These are phyloP conservation scores for Corylus americana DNA, from an alignment of 306 rosid species.

Conservation along the genomic window DNA sequence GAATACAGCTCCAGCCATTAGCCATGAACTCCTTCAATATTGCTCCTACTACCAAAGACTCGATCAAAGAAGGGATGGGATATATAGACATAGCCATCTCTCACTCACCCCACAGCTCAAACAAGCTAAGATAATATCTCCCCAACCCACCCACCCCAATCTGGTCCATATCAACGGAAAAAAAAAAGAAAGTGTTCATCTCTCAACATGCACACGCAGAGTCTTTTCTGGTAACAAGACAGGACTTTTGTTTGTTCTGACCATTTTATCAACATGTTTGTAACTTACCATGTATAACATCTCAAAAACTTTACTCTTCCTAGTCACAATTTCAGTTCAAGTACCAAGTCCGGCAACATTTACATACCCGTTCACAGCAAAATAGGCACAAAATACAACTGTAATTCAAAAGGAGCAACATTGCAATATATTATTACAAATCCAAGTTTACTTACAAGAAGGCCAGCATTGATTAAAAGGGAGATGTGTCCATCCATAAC, in stretches of 20 bases:
- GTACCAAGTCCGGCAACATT: background rate
- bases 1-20: too few relatives aligned
- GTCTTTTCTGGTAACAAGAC: background rate
- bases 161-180: too few relatives aligned
- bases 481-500: constrained; percentile 82
- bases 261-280: background rate
- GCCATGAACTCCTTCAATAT: too few relatives aligned
- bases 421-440: background rate
- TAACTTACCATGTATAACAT: background rate
- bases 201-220: background rate
- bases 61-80: too few relatives aligned
- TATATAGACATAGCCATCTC: too few relatives aligned
- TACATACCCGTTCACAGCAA: background rate
- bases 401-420: constrained; percentile 14
- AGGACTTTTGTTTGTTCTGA: background rate
- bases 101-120: too few relatives aligned
- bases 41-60: too few relatives aligned
- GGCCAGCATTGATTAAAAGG: constrained; percentile 76
- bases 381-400: background rate
- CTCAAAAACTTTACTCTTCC: background rate
- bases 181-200: background rate
- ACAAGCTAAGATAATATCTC: too few relatives aligned
- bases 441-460: constrained; percentile 67
- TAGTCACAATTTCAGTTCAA: background rate
- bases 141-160: too few relatives aligned